Conservation (phyloP, 768 basidiomycete species). For the Mycena albidolilacea region DNA sequence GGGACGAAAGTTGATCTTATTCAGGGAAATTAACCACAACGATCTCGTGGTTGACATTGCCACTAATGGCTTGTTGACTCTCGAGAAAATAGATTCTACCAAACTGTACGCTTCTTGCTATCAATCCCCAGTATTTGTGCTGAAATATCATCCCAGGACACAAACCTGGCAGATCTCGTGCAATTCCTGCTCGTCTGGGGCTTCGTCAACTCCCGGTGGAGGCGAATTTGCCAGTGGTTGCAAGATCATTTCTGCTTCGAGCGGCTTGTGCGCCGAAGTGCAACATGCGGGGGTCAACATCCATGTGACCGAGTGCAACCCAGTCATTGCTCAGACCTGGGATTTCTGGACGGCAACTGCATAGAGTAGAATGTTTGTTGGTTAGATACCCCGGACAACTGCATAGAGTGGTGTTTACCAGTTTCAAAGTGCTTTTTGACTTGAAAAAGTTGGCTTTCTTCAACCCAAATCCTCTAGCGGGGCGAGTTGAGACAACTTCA, state of each 20-base stretch:
- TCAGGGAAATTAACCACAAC: conserved; percentile 17
- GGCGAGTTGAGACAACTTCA: background rate
- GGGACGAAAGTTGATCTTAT: background rate
- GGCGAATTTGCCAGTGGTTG: conserved; percentile 27
- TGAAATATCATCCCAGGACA: background rate
- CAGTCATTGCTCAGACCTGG: background rate
- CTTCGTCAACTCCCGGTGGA: conserved; percentile 22
- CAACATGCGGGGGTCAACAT: background rate
- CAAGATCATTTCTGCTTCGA: conserved; percentile 12
- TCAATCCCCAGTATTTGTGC: background rate
- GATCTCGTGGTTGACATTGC: conserved; percentile 20
- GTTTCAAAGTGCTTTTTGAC: background rate
- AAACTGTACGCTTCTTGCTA: conserved; percentile 1
- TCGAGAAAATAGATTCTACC: conserved; percentile 8
- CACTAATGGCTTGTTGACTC: background rate
- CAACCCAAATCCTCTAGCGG: background rate
- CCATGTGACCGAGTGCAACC: background rate
- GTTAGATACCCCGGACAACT: background rate
- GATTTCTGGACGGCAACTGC: conserved; percentile 32
- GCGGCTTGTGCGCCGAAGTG: conserved; percentile 3
- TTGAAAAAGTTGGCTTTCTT: background rate
- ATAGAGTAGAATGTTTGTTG: background rate
- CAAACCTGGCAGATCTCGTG: conserved; percentile 32
- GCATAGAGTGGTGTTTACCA: background rate
- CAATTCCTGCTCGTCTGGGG: conserved; percentile 13